Evolutionary conservation across 257 asterid species (phyloP).

Genomic region (Perilla frutescens): DNA sequence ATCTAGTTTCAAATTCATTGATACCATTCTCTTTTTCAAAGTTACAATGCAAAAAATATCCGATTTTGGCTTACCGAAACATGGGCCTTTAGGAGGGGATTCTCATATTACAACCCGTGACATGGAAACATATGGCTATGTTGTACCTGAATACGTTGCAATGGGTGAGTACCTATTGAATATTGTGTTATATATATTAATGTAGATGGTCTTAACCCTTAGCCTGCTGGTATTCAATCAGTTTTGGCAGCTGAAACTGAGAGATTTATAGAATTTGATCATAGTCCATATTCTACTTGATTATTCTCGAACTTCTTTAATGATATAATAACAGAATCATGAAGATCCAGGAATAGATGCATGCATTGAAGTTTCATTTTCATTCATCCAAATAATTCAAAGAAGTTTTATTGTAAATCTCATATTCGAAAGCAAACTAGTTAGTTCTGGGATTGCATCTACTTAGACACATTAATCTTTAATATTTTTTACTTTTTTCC

Average conservation of each 20-base stretch:
- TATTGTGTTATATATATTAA: neutral
- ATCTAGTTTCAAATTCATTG: neutral
- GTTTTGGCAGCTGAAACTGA: neutral
- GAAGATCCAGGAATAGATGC: too few species aligned
- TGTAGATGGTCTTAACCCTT: too few species aligned
- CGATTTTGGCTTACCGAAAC: constrained; percentile 62
- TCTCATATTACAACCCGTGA: constrained; percentile 67
- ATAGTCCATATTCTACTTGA: neutral
- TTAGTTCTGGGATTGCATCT: too few species aligned
- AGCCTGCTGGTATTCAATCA: too few species aligned
- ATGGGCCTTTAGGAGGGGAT: constrained; percentile 58
- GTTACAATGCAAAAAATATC: constrained; percentile 57
- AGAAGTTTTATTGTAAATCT: neutral
- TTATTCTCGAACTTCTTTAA: neutral
- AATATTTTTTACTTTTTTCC: too few species aligned
- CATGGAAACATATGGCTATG: constrained; percentile 64
- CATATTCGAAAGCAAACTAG: neutral
- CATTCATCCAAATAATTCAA: neutral
- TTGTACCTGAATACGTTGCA: constrained; percentile 63
- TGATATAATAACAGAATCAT: too few species aligned
- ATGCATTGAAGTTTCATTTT: neutral
- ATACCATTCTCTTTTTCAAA: constrained; percentile 40
- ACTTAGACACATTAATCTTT: too few species aligned
- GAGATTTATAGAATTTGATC: neutral
- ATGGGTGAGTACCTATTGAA: constrained; percentile 46